Evolutionary conservation across 371 early-diverging fungal genomes (phyloP), one percentile per base, ranked within the genome.

Genomic region (Funneliformis caledonium): DNA sequence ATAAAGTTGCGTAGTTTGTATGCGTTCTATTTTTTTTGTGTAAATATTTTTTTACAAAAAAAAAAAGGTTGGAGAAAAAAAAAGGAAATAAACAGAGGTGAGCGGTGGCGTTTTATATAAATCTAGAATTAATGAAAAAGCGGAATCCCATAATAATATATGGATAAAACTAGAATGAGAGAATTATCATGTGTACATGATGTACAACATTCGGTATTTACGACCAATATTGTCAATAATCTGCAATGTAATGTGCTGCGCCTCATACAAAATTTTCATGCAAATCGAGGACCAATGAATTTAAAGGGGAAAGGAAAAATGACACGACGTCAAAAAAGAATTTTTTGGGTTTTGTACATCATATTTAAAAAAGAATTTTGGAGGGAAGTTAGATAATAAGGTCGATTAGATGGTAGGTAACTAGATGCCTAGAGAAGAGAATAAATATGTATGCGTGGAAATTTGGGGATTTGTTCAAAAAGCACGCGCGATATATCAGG

Each of bases 1-100:
- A 56, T 56, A 56, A 56, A 56, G 56, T 72, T 72, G 73, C 33
- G 52, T 72, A 50, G 73, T 72, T 50, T 72, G 52, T 72, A 72
- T 72, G 73, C 73, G 73, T 72, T 56, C 56, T 56, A 56, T 56
- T 56, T 56, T 37, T 37, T 64, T 64, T 64, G 64, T 64, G 64
- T 22, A 64, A 33, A 22, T 31, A 11, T 31, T 31, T 64, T 22
- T 64, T 22, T 22, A 33, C 11, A 64, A 64, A 64, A 72, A 72
- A 52, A 52, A 50, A 50, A 48, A 70, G 47, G 42, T 22, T 43
- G 42, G 11, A 70, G 12, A 26, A 48, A 70, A 70, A 70, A 69
- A 70, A 70, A 70, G 70, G 45, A 70, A 70, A 70, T 70, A 22
- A 70, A 45, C 19, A 43, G 70, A 70, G 11, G 42, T 67, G 37